Evolutionary conservation across 2,329 filamentous ascomycete genomes (phyloP), one percentile per base, ranked within the genome.

Genomic region (Fusarium sp.): DNA sequence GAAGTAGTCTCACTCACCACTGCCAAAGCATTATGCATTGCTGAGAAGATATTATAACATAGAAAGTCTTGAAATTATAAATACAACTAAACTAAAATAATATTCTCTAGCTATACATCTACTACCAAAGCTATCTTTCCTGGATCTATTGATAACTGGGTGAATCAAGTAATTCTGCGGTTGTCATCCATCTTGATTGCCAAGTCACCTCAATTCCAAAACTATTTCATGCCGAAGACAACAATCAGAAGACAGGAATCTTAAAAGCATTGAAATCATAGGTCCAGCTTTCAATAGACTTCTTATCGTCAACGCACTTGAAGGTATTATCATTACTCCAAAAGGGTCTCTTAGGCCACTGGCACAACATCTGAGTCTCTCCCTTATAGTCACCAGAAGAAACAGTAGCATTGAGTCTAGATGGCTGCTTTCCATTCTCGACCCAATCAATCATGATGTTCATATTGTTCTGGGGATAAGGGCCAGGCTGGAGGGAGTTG

Each of bases 391-490:
- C 4, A 3, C 38, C 53, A 1, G 30, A 53, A 28, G 53, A 53
- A 11, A 53, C 38, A 17, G 47, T 56, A 2, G 53, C 47, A 21
- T 53, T 56, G 0, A 56, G 47, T 15, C 28, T 20, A 5, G 38
- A 56, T 2, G 38, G 47, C 19, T 56, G 38, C 2, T 56, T 56
- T 0, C 11, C 53, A 23, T 53, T 34, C 23, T 56, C 53, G 2
- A 53, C 53, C 53, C 53, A 56, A 4, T 56, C 38, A 4, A 56
- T 56, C 47, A 56, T 53, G 3, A 34, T n/a, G 2, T 56, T 14
- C 38, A 56, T 56, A 12, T 56, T 56, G 23, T 44, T 43, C 10
- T 53, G 53, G 5, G 53, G 53, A 30, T 56, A 56, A 8, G 53
- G 47, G 1, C 53, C 53, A 4, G 53, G 53, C 10, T 56, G 53